A percentile compares a stretch with the other conserved stretches of the same genome.
Conservation (phyloP, 225 moss, liverwort and hornwort species). For the Asterella californica region DNA sequence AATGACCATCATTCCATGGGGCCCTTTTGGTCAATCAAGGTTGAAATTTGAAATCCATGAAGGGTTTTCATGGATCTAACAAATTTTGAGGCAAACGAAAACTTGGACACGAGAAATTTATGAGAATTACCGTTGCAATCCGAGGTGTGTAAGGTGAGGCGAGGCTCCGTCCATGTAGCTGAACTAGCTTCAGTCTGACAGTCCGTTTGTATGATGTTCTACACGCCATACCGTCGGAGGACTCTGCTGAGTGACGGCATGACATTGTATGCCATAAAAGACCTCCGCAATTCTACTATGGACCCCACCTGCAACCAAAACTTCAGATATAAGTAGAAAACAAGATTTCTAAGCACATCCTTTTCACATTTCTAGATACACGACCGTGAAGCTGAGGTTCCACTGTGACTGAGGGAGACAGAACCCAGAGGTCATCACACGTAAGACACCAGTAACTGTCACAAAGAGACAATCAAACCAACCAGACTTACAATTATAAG, state of each 20-base stretch:
- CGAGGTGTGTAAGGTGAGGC: neutral
- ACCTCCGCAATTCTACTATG: slow-evolving; percentile 92
- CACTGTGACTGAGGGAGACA: neutral
- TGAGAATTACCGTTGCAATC: neutral
- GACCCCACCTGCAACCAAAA: slow-evolving; percentile 66
- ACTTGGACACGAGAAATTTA: neutral
- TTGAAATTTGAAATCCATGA: neutral
- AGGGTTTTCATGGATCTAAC: neutral
- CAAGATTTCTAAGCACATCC: neutral
- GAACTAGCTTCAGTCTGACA: slow-evolving; percentile 19
- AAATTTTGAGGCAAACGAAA: neutral
- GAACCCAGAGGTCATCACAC: neutral
- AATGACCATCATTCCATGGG: neutral
- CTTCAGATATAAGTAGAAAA: neutral
- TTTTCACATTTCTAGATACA: neutral
- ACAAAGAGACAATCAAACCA: neutral
- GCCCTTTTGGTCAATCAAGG: neutral
- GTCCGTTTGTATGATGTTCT: slow-evolving; percentile 60
- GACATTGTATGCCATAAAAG: slow-evolving; percentile 94
- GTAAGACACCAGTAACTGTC: neutral
- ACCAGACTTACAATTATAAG: slow-evolving; percentile 73
- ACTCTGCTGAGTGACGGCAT: slow-evolving; percentile 98
- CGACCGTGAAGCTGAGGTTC: neutral
- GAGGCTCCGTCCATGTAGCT: neutral
- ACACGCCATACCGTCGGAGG: slow-evolving; percentile 81